Percentiles rank a stretch among this genome's conserved stretches.
These are phyloP conservation scores for Botryotinia calthae DNA, from an alignment of 2,329 filamentous ascomycete species.

Conservation along the genomic window DNA sequence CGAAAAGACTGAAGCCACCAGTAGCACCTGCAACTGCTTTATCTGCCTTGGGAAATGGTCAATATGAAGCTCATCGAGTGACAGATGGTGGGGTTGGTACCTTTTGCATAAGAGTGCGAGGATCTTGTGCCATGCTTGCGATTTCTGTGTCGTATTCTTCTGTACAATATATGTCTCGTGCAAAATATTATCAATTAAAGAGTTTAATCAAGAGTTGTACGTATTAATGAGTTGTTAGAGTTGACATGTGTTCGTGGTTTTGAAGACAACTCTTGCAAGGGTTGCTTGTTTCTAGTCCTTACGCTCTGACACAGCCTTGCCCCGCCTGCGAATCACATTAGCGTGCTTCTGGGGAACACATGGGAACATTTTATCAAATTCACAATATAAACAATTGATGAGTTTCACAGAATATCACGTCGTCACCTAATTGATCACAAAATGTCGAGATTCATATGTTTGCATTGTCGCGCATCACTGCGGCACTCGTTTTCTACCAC, in stretches of 20 bases:
- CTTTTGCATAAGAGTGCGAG: slow-evolving; percentile 75
- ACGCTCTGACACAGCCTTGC: slow-evolving; percentile 10
- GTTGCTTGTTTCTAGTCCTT: slow-evolving; percentile 4
- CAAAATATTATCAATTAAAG: neutral
- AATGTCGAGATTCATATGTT: slow-evolving; percentile 24
- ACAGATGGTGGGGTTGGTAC: slow-evolving; percentile 46
- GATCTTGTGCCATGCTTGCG: slow-evolving; percentile 67
- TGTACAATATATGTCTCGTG: neutral
- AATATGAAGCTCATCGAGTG: slow-evolving; percentile 25
- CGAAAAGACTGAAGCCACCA: slow-evolving; percentile 86
- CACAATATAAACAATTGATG: neutral
- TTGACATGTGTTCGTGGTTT: slow-evolving; percentile 21
- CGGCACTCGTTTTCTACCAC: slow-evolving; percentile 3
- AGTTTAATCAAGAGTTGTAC: slow-evolving; percentile 45
- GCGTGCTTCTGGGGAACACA: neutral
- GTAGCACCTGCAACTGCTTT: slow-evolving; percentile 73
- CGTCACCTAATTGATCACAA: neutral
- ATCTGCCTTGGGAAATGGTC: slow-evolving; percentile 64
- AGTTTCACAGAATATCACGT: no score
- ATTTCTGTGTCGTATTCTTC: neutral
- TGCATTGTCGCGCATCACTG: slow-evolving; percentile 26
- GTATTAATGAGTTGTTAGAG: slow-evolving; percentile 50
- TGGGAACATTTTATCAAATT: neutral
- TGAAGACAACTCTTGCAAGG: slow-evolving; percentile 6
- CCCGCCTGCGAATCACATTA: slow-evolving; percentile 12